Percentiles rank a stretch among this genome's conserved stretches.
These are phyloP conservation scores for Alloteropsis semialata DNA, from an alignment of 176 grass and related monocot species.

Conservation along the genomic window DNA sequence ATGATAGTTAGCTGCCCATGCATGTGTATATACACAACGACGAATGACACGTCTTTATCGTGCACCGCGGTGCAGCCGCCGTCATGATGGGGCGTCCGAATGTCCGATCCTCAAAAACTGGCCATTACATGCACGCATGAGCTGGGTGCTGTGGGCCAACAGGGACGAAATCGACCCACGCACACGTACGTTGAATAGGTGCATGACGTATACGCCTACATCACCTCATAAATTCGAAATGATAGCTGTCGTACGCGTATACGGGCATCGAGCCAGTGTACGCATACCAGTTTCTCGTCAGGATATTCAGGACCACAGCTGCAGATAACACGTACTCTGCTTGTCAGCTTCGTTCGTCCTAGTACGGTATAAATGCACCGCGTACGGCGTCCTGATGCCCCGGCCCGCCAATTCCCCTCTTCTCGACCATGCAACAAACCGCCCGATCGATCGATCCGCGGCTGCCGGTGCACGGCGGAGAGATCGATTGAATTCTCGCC, in stretches of 20 bases:
- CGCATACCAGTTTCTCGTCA: neutral
- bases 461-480: neutral
- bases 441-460: neutral
- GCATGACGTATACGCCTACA: neutral
- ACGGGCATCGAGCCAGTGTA: no score
- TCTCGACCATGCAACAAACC: neutral
- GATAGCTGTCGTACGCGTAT: constrained; percentile 6
- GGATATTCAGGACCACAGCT: neutral
- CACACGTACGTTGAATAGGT: neutral
- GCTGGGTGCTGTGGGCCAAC: neutral
- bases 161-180: neutral
- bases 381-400: neutral
- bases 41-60: neutral
- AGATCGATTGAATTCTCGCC: neutral
- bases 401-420: neutral
- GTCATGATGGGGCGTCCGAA: neutral
- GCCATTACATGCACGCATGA: neutral
- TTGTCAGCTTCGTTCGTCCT: neutral
- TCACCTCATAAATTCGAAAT: neutral
- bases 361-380: neutral
- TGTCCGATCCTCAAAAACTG: no score
- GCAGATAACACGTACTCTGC: neutral
- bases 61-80: neutral
- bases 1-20: neutral
- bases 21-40: neutral